These are phyloP conservation scores for Huntiella moniliformis DNA, from an alignment of 2,329 filamentous ascomycete genomes.

Conservation along the genomic window DNA sequence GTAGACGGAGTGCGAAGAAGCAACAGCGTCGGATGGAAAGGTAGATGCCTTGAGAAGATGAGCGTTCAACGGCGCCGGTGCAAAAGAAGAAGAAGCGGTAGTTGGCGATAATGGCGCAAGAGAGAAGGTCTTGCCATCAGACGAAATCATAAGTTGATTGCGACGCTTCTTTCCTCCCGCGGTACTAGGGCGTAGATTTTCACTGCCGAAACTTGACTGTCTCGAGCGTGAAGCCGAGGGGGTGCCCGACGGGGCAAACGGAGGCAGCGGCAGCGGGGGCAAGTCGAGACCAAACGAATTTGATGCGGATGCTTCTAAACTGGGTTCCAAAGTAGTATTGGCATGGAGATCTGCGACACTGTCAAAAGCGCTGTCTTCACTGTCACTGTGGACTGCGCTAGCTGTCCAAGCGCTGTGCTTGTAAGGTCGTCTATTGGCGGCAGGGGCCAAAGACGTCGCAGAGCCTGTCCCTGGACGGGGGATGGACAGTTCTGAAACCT, in stretches of 20 bases:
- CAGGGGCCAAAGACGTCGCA: not conserved
- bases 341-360: slow-evolving; percentile 1
- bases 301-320: slow-evolving; percentile 7
- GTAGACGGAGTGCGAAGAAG: slow-evolving; percentile 3
- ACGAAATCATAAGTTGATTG: slow-evolving; percentile 31
- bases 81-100: slow-evolving; percentile 11
- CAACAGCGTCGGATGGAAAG: not conserved
- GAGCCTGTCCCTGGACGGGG: slow-evolving; percentile 2
- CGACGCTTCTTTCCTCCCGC: slow-evolving; percentile 15
- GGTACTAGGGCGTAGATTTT: slow-evolving; percentile 7
- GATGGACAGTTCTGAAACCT: slow-evolving; percentile 10
- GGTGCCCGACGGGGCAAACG: slow-evolving; percentile 4
- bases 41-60: slow-evolving; percentile 4
- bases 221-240: slow-evolving; percentile 1
- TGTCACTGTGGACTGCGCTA: slow-evolving; percentile 4
- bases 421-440: slow-evolving; percentile 4
- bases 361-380: not conserved
- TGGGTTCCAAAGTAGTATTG: slow-evolving; percentile 7
- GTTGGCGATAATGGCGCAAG: slow-evolving; percentile 20
- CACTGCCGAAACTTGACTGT: slow-evolving; percentile 3
- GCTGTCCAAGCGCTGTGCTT: not conserved
- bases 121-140: slow-evolving; percentile 39
- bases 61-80: slow-evolving; percentile 12
- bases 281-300: slow-evolving; percentile 4
- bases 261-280: slow-evolving; percentile 3